Evolutionary conservation across 495 filamentous ascomycete genomes (phyloP), one percentile per base, ranked within the genome.

Genomic region (Hyphodiscus hymeniophilus): DNA sequence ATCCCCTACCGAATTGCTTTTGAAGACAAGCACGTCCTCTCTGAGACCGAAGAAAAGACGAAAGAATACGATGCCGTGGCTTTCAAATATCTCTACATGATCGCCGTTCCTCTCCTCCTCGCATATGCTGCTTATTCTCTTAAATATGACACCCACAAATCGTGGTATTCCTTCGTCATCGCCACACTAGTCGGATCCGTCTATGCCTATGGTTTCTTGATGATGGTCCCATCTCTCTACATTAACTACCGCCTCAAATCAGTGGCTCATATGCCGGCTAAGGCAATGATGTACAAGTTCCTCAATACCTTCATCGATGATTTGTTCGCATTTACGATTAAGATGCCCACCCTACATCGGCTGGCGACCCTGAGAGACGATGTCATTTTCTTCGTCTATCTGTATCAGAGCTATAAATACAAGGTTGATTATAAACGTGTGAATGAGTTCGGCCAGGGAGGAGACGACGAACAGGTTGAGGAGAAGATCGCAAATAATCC

Each of bases 211-310:
- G 92, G 92, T 7, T 98, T 98, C 71, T 66, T 98, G 50, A 97
- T 98, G 94, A 97, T 98, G 92, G 87, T 98, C 15, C 92, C 92
- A 22, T 84, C 79, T 48, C 72, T 98, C 45, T 98, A 97, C 65
- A 98, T 98, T 79, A 98, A 98, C 72, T 98, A 98, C 70, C 77
- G 91, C 7, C 76, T 98, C 54, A 92, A 97, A 79, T 86, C 80
- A 51, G 89, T 98, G 33, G 92, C 92, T 24, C 92, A 98, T 67
- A 95, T 98, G 92, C 92, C 94, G 2, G 85, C 73, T 31, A 88
- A 86, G 63, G 89, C 92, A 7, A 89, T 98, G 90, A 89, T 81
- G 54, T 98, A 97, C 71, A 98, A 98, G 68, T 92, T 95, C 66
- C 70, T 98, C 16, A 86, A 86, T 63, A 83, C 79, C 3, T 83